Base-by-base conservation (phyloP, 306 rosid genomes). In the Nissolia schottii region DNA sequence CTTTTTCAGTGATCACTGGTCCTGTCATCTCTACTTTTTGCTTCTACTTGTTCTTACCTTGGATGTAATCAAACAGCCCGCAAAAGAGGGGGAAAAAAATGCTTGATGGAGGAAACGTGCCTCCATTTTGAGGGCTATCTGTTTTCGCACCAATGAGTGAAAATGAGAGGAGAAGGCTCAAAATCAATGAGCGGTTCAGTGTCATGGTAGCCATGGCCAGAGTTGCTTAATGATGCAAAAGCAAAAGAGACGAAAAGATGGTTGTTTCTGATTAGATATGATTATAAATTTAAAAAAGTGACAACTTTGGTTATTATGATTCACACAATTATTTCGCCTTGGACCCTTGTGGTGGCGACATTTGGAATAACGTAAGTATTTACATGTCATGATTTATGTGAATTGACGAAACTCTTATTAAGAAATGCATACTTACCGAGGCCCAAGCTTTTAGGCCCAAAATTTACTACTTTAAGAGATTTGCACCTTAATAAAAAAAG, bases 1-100 rank as follows among this genome's bases (percentile, higher is more conserved):
- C 61, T 69, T 84, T 87, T 70, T 92, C 82, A 18, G 79, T 54
- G 28, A 92, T 64, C 62, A 92, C 96, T 1, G 96, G 98, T 0
- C 77, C 96, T 27, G 96, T 92, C 98, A 90, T 92, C 82, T 92
- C 95, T 37, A 92, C 85, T 13, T 80, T 81, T 38, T 88, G 69
- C 50, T 72, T 77, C 68, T 88, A 82, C 53, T 67, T 55, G 78
- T 92, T 92, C 83, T 92, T 76, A 2, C 98, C 98, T 31, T 90
- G 92, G 58, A 90, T 92, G 50, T 92, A 92, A 58, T 87, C 67
- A 70, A 92, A 90, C 6, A 92, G 75, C 85, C 98, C n/a, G n/a
- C n/a, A n/a, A 12, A 38, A 68, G n/a, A n/a, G n/a, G n/a, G n/a
- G n/a, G n/a, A n/a, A n/a, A n/a, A n/a, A n/a, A n/a, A n/a, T n/a